These are phyloP conservation scores for Aegilops bicornis DNA, from an alignment of 176 grass and related monocot species.

Conservation along the genomic window DNA sequence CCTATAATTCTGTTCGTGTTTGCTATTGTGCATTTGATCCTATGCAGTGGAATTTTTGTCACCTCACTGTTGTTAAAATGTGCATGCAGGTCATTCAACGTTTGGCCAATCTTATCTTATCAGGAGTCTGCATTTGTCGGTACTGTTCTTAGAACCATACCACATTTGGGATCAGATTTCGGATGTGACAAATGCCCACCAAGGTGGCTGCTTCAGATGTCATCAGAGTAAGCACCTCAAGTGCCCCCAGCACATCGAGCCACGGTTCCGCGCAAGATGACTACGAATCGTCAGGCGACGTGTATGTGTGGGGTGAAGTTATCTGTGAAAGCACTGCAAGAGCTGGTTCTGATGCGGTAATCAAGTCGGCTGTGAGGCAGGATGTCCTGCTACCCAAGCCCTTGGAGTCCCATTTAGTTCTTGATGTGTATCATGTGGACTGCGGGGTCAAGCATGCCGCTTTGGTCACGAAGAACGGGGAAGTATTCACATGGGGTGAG, in stretches of 20 bases:
- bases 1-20: not conserved
- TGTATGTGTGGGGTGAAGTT: slow-evolving; percentile 96
- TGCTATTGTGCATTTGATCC: not conserved
- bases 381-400: slow-evolving; percentile 86
- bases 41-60: not conserved
- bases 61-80: not conserved
- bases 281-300: slow-evolving; percentile 74
- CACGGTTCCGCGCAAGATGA: slow-evolving; percentile 96
- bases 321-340: slow-evolving; percentile 62
- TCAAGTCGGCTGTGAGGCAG: slow-evolving; percentile 45
- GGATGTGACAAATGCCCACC: slow-evolving; percentile 79
- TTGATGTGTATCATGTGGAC: slow-evolving; percentile 76
- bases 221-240: slow-evolving; percentile 94
- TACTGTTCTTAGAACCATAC: slow-evolving; percentile 21
- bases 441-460: slow-evolving; percentile 88
- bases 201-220: slow-evolving; percentile 77
- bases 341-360: slow-evolving; percentile 38
- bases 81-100: slow-evolving; percentile 22
- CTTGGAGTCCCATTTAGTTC: slow-evolving; percentile 78
- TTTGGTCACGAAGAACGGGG: slow-evolving; percentile 85
- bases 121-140: not conserved
- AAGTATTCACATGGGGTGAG: slow-evolving; percentile 97
- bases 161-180: slow-evolving; percentile 33
- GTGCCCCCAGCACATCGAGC: slow-evolving; percentile 92
- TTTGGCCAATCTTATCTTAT: not conserved